phyloP scores from a whole-genome alignment of 345 rosid genomes.

The Syzygium jambos region DNA sequence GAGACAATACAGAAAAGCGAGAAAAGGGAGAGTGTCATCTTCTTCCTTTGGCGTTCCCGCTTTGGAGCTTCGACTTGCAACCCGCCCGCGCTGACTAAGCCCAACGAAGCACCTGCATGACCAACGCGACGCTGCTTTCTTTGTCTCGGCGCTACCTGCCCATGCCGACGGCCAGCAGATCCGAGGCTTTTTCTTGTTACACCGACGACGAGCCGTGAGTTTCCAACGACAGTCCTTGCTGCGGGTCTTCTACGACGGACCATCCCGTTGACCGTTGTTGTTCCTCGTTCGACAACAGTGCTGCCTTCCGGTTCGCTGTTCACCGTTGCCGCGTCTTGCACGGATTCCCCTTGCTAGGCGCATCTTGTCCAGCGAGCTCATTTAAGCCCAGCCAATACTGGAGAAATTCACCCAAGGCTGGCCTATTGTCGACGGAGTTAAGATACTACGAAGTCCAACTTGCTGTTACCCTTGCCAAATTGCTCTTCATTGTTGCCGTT shows the following conservation, averaged over 20 bases:
- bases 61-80: no score
- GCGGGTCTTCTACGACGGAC: neutral
- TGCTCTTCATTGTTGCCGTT: no score
- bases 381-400: no score
- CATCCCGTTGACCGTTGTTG: neutral
- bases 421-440: no score
- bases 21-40: no score
- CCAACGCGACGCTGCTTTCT: neutral
- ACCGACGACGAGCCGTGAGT: neutral
- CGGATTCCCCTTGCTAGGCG: no score
- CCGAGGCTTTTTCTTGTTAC: neutral
- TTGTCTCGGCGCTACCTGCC: neutral
- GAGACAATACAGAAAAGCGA: no score
- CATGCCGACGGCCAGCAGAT: accelerated
- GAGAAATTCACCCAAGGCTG: no score
- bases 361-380: no score
- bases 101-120: neutral
- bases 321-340: neutral
- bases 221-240: neutral
- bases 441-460: no score
- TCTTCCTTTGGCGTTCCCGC: no score
- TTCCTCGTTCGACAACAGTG: neutral
- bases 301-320: neutral
- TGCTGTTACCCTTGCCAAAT: no score
- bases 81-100: neutral